phyloP scores from a whole-genome alignment of 805 yeast genomes.

The Saccharomycopsis sp. region DNA sequence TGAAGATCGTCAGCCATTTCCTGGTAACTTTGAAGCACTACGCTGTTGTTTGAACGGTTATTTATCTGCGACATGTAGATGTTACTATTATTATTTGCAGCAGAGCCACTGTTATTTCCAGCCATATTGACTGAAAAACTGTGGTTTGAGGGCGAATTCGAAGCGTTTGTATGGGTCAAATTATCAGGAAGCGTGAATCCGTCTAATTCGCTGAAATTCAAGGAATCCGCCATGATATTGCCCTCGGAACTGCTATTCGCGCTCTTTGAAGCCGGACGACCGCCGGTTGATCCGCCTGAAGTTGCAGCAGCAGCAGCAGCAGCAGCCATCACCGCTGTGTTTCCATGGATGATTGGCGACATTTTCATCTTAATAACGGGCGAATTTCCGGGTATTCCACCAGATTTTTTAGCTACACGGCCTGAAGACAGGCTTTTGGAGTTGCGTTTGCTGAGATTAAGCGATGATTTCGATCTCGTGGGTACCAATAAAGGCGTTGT shows the following conservation, averaged over 20 bases:
- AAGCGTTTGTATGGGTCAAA: neutral
- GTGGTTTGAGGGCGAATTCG: too few species aligned
- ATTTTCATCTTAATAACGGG: slow-evolving; percentile 15
- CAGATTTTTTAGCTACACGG: neutral
- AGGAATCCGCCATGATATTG: neutral
- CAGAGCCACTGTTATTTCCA: slow-evolving; percentile 1
- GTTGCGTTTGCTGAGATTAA: neutral
- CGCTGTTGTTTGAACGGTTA: too few species aligned
- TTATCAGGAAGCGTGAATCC: slow-evolving; percentile 15
- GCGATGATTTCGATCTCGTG: neutral
- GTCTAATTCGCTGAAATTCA: slow-evolving; percentile 12
- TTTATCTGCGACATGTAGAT: neutral
- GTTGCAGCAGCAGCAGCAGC: neutral
- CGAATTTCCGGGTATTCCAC: slow-evolving; percentile 4
- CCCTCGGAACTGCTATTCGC: neutral
- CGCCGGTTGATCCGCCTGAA: neutral
- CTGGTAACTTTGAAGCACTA: neutral
- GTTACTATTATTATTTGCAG: slow-evolving; percentile 1
- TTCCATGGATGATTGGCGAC: slow-evolving; percentile 6
- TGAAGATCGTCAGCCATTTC: too few species aligned
- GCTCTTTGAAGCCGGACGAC: neutral
- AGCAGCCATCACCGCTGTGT: neutral
- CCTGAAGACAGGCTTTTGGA: neutral
- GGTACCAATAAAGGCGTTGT: neutral
- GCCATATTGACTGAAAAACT: too few species aligned